Evolutionary conservation across 2,329 filamentous ascomycete genomes (phyloP), one percentile per base, ranked within the genome.

Genomic region (Amphichorda felina): DNA sequence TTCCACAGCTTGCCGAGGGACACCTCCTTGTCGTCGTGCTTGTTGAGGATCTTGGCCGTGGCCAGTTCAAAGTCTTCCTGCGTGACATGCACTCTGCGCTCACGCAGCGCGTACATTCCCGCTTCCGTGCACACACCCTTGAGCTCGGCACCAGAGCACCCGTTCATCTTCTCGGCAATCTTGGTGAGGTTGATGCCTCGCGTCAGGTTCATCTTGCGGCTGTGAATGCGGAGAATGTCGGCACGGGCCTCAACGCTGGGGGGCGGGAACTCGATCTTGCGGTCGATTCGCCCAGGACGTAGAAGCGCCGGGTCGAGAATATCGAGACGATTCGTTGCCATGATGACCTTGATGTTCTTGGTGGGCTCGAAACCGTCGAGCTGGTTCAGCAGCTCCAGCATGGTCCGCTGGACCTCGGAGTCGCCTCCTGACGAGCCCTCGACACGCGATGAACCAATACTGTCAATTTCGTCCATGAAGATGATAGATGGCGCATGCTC

Each of bases 401-500:
- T 98, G 33, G 91, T 98, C 51, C 91, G 81, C 66, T 98, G 91
- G 36, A 98, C 91, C 62, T 98, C 91, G 1, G 88, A 95, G 56
- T 98, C 91, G 53, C 91, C 91, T 36, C 88, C 88, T 15, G 85
- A 93, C 39, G 84, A 93, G 18, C 89, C 89, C 57, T 98, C 91
- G 36, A 98, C 89, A 62, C 91, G 84, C 41, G 87, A 94, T 24
- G 88, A 95, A 44, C 91, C 91, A 61, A 98, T 98, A 48, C 85
- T 94, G 68, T 98, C 91, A 60, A 98, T 96, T 63, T 98, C 91
- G 60, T 98, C 91, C 91, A 98, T 98, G 70, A 98, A 98, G 62
- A 98, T 98, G 63, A 98, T 98, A 46, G 85, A 94, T 16, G 91
- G 91, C 1, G 91, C 91, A 51, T 98, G 91, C 58, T 98, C 91